Conservation (phyloP, 2,329 filamentous ascomycete genomes). For the Phaeosphaeriaceae sp. region DNA sequence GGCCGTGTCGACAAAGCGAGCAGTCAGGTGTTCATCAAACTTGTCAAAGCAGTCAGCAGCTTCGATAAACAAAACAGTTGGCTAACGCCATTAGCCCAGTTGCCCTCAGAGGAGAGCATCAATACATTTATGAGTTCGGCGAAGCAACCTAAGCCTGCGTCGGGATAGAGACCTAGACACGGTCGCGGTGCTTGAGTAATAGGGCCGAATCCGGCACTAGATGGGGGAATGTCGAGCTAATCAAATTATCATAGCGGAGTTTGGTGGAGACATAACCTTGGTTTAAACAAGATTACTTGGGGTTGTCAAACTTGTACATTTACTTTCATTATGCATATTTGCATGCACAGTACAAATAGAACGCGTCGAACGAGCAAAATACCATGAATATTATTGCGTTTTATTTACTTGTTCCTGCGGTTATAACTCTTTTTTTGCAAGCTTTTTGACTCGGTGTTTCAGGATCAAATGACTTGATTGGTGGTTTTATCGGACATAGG, state of each 20-base stretch:
- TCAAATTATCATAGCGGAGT: not conserved
- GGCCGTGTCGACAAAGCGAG: conserved; percentile 46
- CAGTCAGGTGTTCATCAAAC: conserved; percentile 49
- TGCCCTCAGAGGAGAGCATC: conserved; percentile 41
- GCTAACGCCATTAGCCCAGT: conserved; percentile 38
- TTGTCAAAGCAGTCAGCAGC: conserved; percentile 50
- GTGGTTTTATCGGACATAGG: conserved; percentile 2
- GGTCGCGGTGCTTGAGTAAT: not conserved
- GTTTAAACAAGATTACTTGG: not conserved
- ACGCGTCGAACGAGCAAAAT: too few relatives aligned
- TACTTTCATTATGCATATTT: not conserved
- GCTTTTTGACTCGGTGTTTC: not conserved
- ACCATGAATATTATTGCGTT: not conserved
- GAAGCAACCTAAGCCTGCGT: conserved; percentile 15
- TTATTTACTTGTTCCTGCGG: too few relatives aligned
- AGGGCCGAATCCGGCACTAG: not conserved
- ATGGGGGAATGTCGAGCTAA: too few relatives aligned
- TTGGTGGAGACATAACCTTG: not conserved
- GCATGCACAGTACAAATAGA: not conserved
- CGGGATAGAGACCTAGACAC: conserved; percentile 2
- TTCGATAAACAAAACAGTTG: conserved; percentile 39
- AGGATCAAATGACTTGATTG: not conserved
- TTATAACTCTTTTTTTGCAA: too few relatives aligned
- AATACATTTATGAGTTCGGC: conserved; percentile 22
- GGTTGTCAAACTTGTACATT: not conserved